Base-by-base conservation (phyloP, 192 early-diverging fungal genomes). In the Spizellomyces sp. region DNA sequence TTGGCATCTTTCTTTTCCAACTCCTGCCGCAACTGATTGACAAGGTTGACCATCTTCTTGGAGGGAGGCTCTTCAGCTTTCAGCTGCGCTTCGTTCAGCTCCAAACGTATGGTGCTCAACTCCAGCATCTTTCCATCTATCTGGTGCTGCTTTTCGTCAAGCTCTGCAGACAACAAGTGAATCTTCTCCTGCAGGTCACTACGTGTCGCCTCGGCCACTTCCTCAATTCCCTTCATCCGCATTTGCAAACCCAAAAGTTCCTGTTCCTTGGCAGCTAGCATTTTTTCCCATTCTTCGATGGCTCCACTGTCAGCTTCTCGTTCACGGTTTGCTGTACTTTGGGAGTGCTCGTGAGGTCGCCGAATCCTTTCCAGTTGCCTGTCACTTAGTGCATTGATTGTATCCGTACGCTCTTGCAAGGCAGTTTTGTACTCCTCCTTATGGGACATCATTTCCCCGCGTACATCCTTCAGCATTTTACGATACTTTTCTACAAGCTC, bases 401-500 rank as follows among this genome's bases (percentile, higher is more conserved):
- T n/a, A 9, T 48, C 70, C 1, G 43, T 58, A 22, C 73, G 73
- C 50, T 78, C 71, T 36, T 50, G 65, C 43, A 71, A 48, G 15
- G 36, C 70, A 6, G 21, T 62, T n/a, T 19, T 67, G 52, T 62
- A 62, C 21, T 74, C 79, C 48, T 70, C 50, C 56, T 76, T 54
- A 58, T 70, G 67, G 36, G 9, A n/a, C 36, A 45, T 58, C 50
- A 75, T 59, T 10, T 79, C 76, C 54, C 73, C 81, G 59, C 77
- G 65, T 9, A 65, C 48, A 15, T 61, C 70, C n/a, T 57, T 63
- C 9, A 84, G 47, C 80, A 83, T 86, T n/a, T 70, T 62, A 1
- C 74, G 75, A 58, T 83, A 83, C 50, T 81, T 79, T 48, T 79
- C 74, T 5, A 84, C 60, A 46, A 81, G 17, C 50, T 77, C 73